Evolutionary conservation across 352 stramenopile species (phyloP).

Genomic region (Porosira glacialis): DNA sequence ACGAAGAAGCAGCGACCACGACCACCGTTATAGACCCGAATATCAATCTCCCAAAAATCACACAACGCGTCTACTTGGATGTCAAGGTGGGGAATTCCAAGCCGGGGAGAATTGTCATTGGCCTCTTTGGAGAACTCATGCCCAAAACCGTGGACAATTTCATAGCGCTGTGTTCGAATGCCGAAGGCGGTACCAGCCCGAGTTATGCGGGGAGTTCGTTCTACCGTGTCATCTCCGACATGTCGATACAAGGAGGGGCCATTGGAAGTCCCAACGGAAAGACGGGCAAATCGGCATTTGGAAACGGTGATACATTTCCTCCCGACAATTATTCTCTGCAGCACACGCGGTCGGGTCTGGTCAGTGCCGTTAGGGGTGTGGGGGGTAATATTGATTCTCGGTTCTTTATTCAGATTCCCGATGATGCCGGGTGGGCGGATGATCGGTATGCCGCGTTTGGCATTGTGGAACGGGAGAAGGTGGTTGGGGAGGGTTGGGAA

Average conservation of each 20-base stretch:
- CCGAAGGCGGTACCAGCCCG: constrained; percentile 1
- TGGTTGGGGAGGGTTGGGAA: constrained; percentile 37
- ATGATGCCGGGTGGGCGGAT: constrained; percentile 71
- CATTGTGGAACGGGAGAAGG: constrained; percentile 45
- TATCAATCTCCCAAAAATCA: constrained; percentile 52
- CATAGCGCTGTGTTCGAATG: constrained; percentile 43
- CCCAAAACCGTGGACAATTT: constrained; percentile 67
- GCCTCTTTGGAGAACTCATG: constrained; percentile 65
- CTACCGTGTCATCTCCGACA: constrained; percentile 58
- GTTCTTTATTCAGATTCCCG: constrained; percentile 67
- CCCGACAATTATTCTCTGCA: constrained; percentile 67
- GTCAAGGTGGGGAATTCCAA: constrained; percentile 48
- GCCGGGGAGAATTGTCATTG: constrained; percentile 56
- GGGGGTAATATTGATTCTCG: constrained; percentile 59
- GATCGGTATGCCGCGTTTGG: constrained; percentile 70
- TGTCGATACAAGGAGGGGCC: constrained; percentile 63
- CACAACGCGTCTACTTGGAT: constrained; percentile 68
- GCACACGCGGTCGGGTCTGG: constrained; percentile 54
- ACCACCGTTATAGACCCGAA: constrained; percentile 46
- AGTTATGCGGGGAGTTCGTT: constrained; percentile 59
- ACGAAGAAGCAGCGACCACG: not conserved
- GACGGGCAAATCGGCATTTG: constrained; percentile 33
- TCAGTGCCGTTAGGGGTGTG: constrained; percentile 46
- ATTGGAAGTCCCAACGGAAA: constrained; percentile 54
- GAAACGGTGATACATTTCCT: constrained; percentile 42